Evolutionary conservation across 805 yeast species (phyloP).

Genomic region (Barnettozyma pratensis): DNA sequence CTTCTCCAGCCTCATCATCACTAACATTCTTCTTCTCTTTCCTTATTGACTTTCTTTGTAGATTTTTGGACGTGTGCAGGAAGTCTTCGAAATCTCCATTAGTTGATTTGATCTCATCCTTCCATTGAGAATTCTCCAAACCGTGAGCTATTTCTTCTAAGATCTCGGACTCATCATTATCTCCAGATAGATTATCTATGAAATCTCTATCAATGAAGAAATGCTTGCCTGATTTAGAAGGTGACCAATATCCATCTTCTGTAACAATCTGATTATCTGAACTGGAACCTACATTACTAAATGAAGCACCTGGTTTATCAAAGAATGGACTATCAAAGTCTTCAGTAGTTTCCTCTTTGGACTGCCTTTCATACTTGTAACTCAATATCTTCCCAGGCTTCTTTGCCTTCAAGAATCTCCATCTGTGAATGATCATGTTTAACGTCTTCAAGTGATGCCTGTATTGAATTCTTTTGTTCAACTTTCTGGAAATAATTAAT

Average conservation of each 20-base stretch:
- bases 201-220: background rate
- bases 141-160: slow-evolving; percentile 12
- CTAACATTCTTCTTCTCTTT: background rate
- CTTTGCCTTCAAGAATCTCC: slow-evolving; percentile 24
- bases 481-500: slow-evolving; percentile 50
- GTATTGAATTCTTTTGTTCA: slow-evolving; percentile 37
- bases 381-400: slow-evolving; percentile 3
- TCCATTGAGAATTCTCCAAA: slow-evolving; percentile 18
- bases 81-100: slow-evolving; percentile 14
- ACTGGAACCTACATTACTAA: background rate
- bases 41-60: background rate
- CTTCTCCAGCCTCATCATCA: background rate
- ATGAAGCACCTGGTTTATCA: background rate
- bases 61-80: background rate
- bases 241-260: slow-evolving; percentile 19
- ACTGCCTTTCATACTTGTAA: background rate
- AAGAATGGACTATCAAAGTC: slow-evolving; percentile 4
- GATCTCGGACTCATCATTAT: slow-evolving; percentile 9
- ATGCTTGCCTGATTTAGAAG: background rate
- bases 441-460: slow-evolving; percentile 29
- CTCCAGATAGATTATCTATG: background rate
- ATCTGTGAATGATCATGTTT: slow-evolving; percentile 32
- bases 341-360: background rate
- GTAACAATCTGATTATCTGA: background rate
- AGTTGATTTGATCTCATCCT: slow-evolving; percentile 11